Percentiles rank a stretch among this genome's conserved stretches.
phyloP scores from a whole-genome alignment of 108 stramenopile species.

The Cyclotella kingstonii region DNA sequence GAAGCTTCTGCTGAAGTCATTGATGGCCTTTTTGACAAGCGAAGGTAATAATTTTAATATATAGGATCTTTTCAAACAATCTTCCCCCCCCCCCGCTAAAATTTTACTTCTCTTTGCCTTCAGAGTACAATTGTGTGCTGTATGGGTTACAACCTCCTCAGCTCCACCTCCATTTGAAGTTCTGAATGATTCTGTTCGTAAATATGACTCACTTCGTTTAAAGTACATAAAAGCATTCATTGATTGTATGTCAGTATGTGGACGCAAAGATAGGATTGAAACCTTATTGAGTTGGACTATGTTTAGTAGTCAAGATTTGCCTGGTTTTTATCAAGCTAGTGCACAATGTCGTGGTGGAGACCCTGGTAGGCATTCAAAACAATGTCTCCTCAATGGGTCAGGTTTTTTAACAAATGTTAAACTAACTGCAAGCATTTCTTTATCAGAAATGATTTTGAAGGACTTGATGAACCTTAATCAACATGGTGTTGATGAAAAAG shows the following conservation, averaged over 20 bases:
- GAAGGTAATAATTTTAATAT: slow-evolving; percentile 37
- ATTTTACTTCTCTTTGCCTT: background rate
- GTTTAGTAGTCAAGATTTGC: slow-evolving; percentile 59
- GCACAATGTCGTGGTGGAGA: slow-evolving; percentile 48
- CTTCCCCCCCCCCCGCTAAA: no score
- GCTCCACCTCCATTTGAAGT: slow-evolving; percentile 70
- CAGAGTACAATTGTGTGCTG: slow-evolving; percentile 71
- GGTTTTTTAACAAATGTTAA: slow-evolving; percentile 60
- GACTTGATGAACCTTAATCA: slow-evolving; percentile 50
- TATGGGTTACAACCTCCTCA: slow-evolving; percentile 80
- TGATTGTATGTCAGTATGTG: slow-evolving; percentile 50
- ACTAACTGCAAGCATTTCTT: slow-evolving; percentile 52
- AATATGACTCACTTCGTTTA: slow-evolving; percentile 77
- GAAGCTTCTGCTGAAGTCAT: slow-evolving; percentile 63
- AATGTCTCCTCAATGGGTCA: slow-evolving; percentile 41
- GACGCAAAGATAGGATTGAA: slow-evolving; percentile 52
- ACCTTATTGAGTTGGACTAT: slow-evolving; percentile 52
- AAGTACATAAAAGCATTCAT: slow-evolving; percentile 78
- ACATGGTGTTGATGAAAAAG: slow-evolving; percentile 32
- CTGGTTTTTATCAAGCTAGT: slow-evolving; percentile 70
- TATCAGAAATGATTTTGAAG: slow-evolving; percentile 57
- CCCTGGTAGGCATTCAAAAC: slow-evolving; percentile 52
- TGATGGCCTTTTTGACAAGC: slow-evolving; percentile 70
- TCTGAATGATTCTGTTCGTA: slow-evolving; percentile 71
- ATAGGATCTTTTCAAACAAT: background rate